These are phyloP conservation scores for Coemansia sp. DNA, from an alignment of 192 early-diverging fungal species.

Conservation along the genomic window DNA sequence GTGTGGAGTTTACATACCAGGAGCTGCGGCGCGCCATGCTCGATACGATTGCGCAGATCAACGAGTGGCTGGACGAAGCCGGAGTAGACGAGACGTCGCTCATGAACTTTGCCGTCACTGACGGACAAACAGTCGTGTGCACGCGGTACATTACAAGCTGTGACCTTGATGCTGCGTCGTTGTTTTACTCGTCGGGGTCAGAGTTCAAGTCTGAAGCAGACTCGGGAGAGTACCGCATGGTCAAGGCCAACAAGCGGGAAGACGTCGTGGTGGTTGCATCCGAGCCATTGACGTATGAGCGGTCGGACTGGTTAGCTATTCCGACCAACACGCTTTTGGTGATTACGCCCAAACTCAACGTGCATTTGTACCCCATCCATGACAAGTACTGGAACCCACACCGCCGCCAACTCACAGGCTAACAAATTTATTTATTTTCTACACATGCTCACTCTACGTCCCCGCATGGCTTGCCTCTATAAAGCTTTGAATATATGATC, in stretches of 20 bases:
- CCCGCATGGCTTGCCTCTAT: neutral
- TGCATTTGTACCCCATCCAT: slow-evolving; percentile 69
- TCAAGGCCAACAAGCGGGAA: slow-evolving; percentile 64
- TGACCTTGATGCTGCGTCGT: slow-evolving; percentile 66
- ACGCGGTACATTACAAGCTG: slow-evolving; percentile 68
- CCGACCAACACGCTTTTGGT: slow-evolving; percentile 73
- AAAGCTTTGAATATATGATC: neutral
- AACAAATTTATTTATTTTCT: neutral
- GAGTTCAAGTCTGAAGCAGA: slow-evolving; percentile 57
- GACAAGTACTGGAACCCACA: slow-evolving; percentile 60
- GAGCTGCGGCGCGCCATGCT: slow-evolving; percentile 72
- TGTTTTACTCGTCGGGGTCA: slow-evolving; percentile 79
- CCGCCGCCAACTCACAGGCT: slow-evolving; percentile 8
- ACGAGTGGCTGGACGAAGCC: slow-evolving; percentile 64
- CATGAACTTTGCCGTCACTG: slow-evolving; percentile 82
- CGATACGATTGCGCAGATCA: slow-evolving; percentile 69
- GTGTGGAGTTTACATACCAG: slow-evolving; percentile 56
- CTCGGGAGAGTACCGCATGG: slow-evolving; percentile 70
- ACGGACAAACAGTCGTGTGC: slow-evolving; percentile 73
- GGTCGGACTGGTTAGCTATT: slow-evolving; percentile 76
- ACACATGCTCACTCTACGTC: neutral
- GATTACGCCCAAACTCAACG: slow-evolving; percentile 72
- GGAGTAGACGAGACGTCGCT: slow-evolving; percentile 59
- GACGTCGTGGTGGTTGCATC: slow-evolving; percentile 79
- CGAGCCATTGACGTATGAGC: slow-evolving; percentile 78